Percentiles rank a stretch among this genome's conserved stretches.
These are phyloP conservation scores for Penicillium flavigenum DNA, from an alignment of 495 filamentous ascomycete species.

Conservation along the genomic window DNA sequence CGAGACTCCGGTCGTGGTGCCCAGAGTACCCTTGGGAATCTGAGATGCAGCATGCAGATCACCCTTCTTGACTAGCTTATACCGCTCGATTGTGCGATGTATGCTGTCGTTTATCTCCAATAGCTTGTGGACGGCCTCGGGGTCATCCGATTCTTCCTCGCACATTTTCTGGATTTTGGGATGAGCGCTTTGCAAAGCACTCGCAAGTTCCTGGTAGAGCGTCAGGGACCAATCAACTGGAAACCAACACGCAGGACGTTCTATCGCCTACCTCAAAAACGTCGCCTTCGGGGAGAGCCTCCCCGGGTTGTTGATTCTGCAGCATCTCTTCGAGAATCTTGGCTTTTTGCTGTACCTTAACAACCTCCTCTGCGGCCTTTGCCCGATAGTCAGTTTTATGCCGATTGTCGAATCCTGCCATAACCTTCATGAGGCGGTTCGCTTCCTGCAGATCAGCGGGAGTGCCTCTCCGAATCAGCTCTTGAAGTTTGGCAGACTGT, in stretches of 20 bases:
- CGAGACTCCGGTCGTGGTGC: conserved; percentile 66
- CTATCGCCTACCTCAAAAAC: conserved; percentile 70
- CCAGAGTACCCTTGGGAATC: conserved; percentile 79
- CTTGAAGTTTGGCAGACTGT: conserved; percentile 94
- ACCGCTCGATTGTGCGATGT: conserved; percentile 91
- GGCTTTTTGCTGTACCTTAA: conserved; percentile 89
- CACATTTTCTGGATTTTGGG: conserved; percentile 99
- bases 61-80: conserved; percentile 90
- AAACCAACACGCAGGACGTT: not conserved
- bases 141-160: conserved; percentile 95
- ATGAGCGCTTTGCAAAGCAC: conserved; percentile 86
- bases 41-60: conserved; percentile 84
- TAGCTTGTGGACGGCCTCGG: conserved; percentile 91
- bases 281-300: conserved; percentile 82
- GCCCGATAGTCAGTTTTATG: conserved; percentile 97
- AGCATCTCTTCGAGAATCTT: conserved; percentile 89
- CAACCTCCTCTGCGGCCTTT: conserved; percentile 93
- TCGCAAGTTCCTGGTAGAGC: conserved; percentile 71
- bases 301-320: conserved; percentile 76
- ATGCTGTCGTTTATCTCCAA: conserved; percentile 98
- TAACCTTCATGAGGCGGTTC: conserved; percentile 96
- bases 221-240: conserved; percentile 7
- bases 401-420: conserved; percentile 94
- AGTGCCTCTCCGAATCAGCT: conserved; percentile 87
- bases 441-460: conserved; percentile 94